Conservation (phyloP, 2,329 filamentous ascomycete species). For the Anthostomella pinea region DNA sequence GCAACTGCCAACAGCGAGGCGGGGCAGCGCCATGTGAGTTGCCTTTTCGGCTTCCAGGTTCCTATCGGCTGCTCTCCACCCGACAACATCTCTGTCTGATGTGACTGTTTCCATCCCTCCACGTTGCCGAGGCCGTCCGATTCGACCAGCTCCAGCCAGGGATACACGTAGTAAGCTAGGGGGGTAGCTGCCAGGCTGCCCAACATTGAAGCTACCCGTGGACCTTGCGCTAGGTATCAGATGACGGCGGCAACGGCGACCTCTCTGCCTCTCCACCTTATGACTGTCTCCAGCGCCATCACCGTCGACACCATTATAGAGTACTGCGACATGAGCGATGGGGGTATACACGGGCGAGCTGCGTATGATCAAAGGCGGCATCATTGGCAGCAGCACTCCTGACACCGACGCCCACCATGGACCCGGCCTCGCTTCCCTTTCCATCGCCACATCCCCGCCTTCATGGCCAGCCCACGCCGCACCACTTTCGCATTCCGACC, state of each 20-base stretch:
- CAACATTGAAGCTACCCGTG: no score
- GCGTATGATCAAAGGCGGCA: constrained; percentile 28
- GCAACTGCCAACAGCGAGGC: no score
- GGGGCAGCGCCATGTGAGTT: no score
- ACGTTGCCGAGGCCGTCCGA: no score
- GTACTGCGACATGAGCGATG: constrained; percentile 28
- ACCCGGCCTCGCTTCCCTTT: constrained; percentile 24
- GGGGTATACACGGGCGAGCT: constrained; percentile 25
- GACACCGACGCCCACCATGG: constrained; percentile 20
- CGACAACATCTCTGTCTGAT: no score
- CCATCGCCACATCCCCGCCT: constrained; percentile 9
- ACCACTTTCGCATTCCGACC: constrained; percentile 24
- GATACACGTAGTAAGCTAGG: no score
- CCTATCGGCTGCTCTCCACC: no score
- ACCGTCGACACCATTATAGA: constrained; percentile 18
- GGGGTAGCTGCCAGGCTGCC: no score
- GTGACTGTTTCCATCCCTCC: no score
- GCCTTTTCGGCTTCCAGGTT: no score
- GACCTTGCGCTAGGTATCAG: constrained; percentile 13
- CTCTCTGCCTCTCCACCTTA: not conserved
- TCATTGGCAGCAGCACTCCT: constrained; percentile 19
- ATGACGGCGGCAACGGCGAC: constrained; percentile 10
- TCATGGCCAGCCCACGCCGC: constrained; percentile 5
- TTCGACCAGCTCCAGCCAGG: no score
- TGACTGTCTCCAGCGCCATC: constrained; percentile 1